Evolutionary conservation across 441 rosid species (phyloP), one percentile per base, ranked within the genome.

Genomic region (Populus tomentosa): DNA sequence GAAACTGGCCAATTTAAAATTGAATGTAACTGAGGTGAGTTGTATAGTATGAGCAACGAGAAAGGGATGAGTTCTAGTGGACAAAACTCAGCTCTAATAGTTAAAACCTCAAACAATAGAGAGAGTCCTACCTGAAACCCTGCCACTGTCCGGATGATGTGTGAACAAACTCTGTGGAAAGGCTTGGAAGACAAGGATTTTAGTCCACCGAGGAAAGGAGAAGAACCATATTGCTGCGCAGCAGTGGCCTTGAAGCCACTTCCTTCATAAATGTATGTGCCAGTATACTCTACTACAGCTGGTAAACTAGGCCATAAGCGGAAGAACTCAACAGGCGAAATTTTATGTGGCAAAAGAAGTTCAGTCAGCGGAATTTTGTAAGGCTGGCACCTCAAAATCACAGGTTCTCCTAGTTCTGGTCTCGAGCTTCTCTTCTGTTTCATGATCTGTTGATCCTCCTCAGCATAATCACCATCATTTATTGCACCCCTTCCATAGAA

Each of bases 231-330:
- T 79, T 96, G 98, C 82, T 94, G 99, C 28, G 99, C 99, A 74
- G 99, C 99, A 50, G 97, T 96, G 62, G 99, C 99, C 87, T 86
- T 91, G 92, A 96, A 92, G 80, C 99, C 98, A 76, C 99, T 96
- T 77, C 99, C 98, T 85, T 96, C 98, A 40, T 96, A 96, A 36
- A 81, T 83, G 75, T 92, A 96, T 38, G 97, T 91, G 72, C 98
- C 99, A 71, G 98, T 88, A 79, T 85, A 87, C 85, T 96, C 98
- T 67, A 90, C 94, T 77, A 92, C 85, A 63, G 98, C 98, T 8
- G 98, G 98, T 82, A 96, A 90, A 85, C 98, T 92, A 77, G 99
- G 98, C 99, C 99, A 96, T 72, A 96, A 87, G 67, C 99, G 98
- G 87, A 94, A 96, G 83, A 94, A 96, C 82, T 96, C 99, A 0